Evolutionary conservation across 345 rosid genomes (phyloP), one percentile per base, ranked within the genome.

Genomic region (Orychophragmus violaceus): DNA sequence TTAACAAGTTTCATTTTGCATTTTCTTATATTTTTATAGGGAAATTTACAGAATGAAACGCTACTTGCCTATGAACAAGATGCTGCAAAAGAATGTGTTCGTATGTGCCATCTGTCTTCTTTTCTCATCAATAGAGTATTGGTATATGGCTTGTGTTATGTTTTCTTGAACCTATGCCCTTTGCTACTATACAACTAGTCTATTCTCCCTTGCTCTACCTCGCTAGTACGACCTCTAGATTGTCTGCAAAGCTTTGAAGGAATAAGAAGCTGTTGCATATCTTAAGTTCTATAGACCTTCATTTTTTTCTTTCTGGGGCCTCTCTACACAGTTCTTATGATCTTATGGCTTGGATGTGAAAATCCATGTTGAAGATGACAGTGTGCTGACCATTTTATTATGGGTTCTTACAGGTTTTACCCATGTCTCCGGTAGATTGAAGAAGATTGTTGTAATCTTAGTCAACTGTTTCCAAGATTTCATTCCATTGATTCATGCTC

Each of bases 391-490:
- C 36, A 53, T 10, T 16, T 69, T 22, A 16, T 39, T 30, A 16
- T 50, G 56, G 45, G 8, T 21, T 62, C 51, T 33, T 71, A 64
- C 59, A 94, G 97, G 83, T 16, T 72, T 73, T 68, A 68, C 84
- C 54, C 53, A 74, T 50, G 72, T 84, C 61, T 41, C 57, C 62
- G 74, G 68, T 53, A 87, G 83, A 71, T 65, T 90, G 44, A 82
- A 82, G 78, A 88, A 83, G 58, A 80, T 90, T 67, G 80, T 94
- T 69, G 93, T 77, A 68, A 82, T 82, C 79, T 74, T 90, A 52
- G 60, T 88, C 57, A 78, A 48, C 59, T 85, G 91, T 79, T 83
- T 90, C 78, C 80, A 78, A 82, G 92, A 90, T 41, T 82, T 88
- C 70, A 61, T 82, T 63, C 83, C 85, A 10, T 60, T 80, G 64